Conservation (phyloP, 768 basidiomycete species). For the Aureoboletus auriporus region DNA sequence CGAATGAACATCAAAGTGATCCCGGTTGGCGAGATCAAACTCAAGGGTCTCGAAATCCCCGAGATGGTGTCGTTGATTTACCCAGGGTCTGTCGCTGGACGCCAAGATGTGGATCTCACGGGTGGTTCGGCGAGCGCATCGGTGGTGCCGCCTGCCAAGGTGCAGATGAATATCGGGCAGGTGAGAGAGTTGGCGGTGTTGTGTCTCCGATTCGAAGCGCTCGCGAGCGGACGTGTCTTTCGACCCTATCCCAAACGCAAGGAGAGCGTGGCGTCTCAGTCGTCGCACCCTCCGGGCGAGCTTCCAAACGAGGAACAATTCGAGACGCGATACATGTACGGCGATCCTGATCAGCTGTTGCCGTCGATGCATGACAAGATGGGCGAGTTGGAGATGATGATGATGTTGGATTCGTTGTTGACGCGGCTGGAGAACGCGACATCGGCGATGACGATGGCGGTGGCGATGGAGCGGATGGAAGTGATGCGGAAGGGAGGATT, state of each 20-base stretch:
- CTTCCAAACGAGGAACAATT: constrained; percentile 19
- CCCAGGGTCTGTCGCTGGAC: constrained; percentile 66
- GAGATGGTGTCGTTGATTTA: constrained; percentile 86
- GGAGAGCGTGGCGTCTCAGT: constrained; percentile 23
- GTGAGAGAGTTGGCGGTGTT: constrained; percentile 69
- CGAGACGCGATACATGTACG: constrained; percentile 42
- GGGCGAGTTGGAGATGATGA: constrained; percentile 67
- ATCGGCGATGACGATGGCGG: constrained; percentile 23
- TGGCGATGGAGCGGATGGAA: constrained; percentile 20
- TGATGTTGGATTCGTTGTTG: constrained; percentile 72
- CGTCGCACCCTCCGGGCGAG: constrained; percentile 10
- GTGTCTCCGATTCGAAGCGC: constrained; percentile 75
- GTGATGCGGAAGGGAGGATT: constrained; percentile 37
- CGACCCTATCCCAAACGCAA: constrained; percentile 36
- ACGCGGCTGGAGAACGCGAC: constrained; percentile 75
- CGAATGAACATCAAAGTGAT: constrained; percentile 66
- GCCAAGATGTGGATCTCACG: constrained; percentile 53
- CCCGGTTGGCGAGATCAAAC: constrained; percentile 82
- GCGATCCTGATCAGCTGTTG: constrained; percentile 59
- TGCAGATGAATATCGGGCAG: constrained; percentile 71
- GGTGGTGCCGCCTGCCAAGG: constrained; percentile 28
- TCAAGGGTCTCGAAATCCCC: constrained; percentile 92
- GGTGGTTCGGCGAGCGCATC: constrained; percentile 13
- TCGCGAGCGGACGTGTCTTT: constrained; percentile 62
- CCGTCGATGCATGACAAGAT: constrained; percentile 68